Conservation (phyloP, 1,139 yeast genomes). For the Yamadazyma blattariae region DNA sequence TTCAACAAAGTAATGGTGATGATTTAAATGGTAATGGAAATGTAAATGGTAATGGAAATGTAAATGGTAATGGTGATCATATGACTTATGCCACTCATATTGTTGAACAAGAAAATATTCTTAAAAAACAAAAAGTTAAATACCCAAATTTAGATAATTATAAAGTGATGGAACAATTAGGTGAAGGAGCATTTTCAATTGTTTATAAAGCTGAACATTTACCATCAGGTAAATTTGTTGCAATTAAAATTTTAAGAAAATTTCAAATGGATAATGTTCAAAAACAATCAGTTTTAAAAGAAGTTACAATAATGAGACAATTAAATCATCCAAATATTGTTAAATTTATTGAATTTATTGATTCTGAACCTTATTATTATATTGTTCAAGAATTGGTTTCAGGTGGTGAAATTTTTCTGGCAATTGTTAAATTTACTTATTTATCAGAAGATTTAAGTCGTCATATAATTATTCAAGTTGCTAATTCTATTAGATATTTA, state of each 20-base stretch:
- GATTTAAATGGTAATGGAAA: background rate
- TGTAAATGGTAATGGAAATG: background rate
- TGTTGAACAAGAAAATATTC: slow-evolving; percentile 57
- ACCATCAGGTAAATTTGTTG: slow-evolving; percentile 55
- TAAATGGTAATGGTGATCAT: background rate
- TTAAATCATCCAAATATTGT: slow-evolving; percentile 50
- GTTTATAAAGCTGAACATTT: slow-evolving; percentile 69
- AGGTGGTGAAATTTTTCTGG: slow-evolving; percentile 59
- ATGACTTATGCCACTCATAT: slow-evolving; percentile 45
- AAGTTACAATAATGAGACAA: slow-evolving; percentile 58
- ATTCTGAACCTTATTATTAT: slow-evolving; percentile 47
- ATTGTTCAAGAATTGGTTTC: slow-evolving; percentile 51
- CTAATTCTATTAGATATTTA: slow-evolving; percentile 45
- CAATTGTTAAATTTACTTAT: slow-evolving; percentile 55
- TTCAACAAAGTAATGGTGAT: background rate
- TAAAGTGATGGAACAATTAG: slow-evolving; percentile 61
- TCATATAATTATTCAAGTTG: slow-evolving; percentile 52
- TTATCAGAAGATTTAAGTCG: slow-evolving; percentile 54
- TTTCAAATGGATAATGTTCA: slow-evolving; percentile 54
- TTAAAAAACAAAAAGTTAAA: slow-evolving; percentile 31
- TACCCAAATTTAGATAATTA: slow-evolving; percentile 51
- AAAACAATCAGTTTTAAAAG: slow-evolving; percentile 53
- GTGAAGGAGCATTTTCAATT: slow-evolving; percentile 93
- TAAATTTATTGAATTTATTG: slow-evolving; percentile 46
- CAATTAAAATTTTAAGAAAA: slow-evolving; percentile 58